Evolutionary conservation across 768 basidiomycete genomes (phyloP), one percentile per base, ranked within the genome.

Genomic region (Candolleomyces efflorescens): DNA sequence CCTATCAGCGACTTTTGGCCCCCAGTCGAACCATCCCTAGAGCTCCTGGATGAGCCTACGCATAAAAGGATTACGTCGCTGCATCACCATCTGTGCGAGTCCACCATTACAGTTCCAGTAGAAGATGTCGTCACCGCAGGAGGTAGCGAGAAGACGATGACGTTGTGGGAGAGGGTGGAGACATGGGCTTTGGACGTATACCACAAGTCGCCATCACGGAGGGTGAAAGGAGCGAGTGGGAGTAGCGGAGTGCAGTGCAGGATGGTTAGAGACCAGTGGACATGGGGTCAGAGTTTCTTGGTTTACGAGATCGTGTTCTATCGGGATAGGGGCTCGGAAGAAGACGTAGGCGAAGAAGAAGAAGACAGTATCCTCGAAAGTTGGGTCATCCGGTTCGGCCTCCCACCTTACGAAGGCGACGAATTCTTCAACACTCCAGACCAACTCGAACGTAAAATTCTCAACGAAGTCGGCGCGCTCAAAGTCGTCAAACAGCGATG

Each of bases 381-480:
- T 45, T 77, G 75, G 75, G 74, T 77, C 54, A 71, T 75, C 49
- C 68, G 75, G 27, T 75, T 75, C 55, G 75, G 73, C 12, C 71
- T 77, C 69, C 67, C 69, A 10, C 71, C 75, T 1, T 72, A 73
- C 68, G 58, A 59, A 49, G 60, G 60, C 45, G 73, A 75, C 59
- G 72, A 67, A 20, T 74, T 73, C 56, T 77, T 74, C 67, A 75
- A 75, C 62, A 77, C 75, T 24, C 66, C 74, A 22, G 74, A 70
- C 27, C 75, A 77, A 60, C 71, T 77, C 10, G 73, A 75, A 58
- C 72, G 75, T 20, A 77, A 77, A 64, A 77, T 77, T 44, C 64
- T 73, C 38, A 77, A 77, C 62, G 75, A 77, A 64, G 75, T 72
- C 10, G 75, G 74, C n/a, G 71, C 75, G 1, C 70, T 77, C 50